Evolutionary conservation across 2,329 filamentous ascomycete genomes (phyloP).

Genomic region (Fusarium coicis): DNA sequence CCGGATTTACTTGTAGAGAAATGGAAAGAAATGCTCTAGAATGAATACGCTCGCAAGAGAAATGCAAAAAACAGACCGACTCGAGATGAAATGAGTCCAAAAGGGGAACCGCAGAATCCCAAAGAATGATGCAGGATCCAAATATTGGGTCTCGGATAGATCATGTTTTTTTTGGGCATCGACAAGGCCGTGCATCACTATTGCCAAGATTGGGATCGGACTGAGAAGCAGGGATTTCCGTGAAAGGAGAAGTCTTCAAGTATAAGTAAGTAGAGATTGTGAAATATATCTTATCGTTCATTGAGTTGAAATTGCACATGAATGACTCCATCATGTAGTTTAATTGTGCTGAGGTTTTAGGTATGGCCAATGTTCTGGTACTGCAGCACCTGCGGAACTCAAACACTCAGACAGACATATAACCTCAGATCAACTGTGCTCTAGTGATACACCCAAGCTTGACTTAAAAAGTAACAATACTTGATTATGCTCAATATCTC

Average conservation of each 20-base stretch:
- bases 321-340: background rate
- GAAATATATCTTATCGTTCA: background rate
- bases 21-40: background rate
- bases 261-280: background rate
- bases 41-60: background rate
- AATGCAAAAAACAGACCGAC: background rate
- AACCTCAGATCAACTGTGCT: background rate
- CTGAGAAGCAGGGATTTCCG: background rate
- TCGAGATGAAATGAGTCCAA: background rate
- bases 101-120: background rate
- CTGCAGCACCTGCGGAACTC: background rate
- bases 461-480: background rate
- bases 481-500: background rate
- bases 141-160: constrained; percentile 2
- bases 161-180: constrained; percentile 15
- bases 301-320: background rate
- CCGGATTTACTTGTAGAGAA: background rate
- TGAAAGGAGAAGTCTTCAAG: background rate
- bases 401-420: background rate
- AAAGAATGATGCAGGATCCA: constrained; percentile 10
- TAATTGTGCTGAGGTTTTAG: background rate
- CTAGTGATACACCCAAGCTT: background rate
- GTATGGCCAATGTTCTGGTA: background rate
- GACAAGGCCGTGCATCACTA: constrained; percentile 25
- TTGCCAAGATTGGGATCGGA: constrained; percentile 10